Evolutionary conservation across 140 eudicot genomes (phyloP).

Genomic region (Bidens hawaiensis): DNA sequence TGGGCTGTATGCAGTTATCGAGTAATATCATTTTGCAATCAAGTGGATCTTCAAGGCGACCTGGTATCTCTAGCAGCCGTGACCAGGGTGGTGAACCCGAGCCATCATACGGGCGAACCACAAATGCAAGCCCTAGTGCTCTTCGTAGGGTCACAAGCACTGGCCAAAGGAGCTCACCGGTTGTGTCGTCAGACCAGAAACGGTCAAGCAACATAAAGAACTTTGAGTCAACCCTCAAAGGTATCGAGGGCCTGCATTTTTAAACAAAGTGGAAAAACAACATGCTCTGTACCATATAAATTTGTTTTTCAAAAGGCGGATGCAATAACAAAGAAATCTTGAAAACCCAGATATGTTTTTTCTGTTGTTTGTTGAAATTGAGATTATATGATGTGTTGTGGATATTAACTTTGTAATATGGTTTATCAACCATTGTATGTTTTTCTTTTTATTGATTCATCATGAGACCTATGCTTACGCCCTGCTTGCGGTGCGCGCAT

Average conservation of each 20-base stretch:
- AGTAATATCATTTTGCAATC: constrained; percentile 49
- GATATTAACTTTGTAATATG: constrained; percentile 31
- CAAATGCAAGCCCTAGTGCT: constrained; percentile 55
- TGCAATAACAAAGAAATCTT: constrained; percentile 22
- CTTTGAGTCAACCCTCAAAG: constrained; percentile 67
- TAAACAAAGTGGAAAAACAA: constrained; percentile 37
- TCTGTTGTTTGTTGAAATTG: constrained; percentile 22
- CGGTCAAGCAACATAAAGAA: constrained; percentile 45
- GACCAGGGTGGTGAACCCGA: constrained; percentile 57
- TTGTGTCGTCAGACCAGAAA: constrained; percentile 56
- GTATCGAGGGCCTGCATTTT: constrained; percentile 66
- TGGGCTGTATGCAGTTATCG: constrained; percentile 48
- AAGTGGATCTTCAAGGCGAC: constrained; percentile 77
- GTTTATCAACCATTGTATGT: constrained; percentile 22
- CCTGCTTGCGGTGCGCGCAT: too few species aligned
- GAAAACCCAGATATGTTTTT: constrained; percentile 28
- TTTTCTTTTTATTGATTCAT: constrained; percentile 20
- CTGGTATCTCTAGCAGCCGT: constrained; percentile 70
- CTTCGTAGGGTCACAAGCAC: constrained; percentile 47
- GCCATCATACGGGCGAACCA: constrained; percentile 42
- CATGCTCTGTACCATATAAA: constrained; percentile 30
- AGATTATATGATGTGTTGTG: constrained; percentile 29
- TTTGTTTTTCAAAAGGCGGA: constrained; percentile 27
- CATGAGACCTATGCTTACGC: too few species aligned
- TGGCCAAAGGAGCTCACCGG: constrained; percentile 68